Conservation (phyloP, 1,284 basidiomycete species). For the Pascua guehoae region DNA sequence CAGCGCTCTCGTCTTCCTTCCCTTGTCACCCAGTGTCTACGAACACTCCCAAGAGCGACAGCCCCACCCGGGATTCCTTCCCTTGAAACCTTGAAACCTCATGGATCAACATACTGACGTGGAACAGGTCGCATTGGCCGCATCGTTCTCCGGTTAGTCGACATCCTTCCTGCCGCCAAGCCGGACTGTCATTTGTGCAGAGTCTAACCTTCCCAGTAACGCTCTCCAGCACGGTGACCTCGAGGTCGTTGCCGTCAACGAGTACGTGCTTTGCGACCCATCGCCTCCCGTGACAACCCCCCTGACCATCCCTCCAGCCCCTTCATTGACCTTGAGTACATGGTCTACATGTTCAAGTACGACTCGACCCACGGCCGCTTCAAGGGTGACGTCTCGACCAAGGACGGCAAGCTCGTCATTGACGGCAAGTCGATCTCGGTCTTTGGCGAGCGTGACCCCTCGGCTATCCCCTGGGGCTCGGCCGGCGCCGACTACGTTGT, state of each 20-base stretch:
- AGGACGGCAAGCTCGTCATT: slow-evolving; percentile 87
- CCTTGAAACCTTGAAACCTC: not conserved
- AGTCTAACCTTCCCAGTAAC: slow-evolving; percentile 57
- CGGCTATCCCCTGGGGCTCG: slow-evolving; percentile 77
- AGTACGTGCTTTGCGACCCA: slow-evolving; percentile 57
- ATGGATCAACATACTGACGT: not conserved
- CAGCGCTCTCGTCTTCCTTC: not conserved
- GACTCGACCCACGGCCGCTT: slow-evolving; percentile 95
- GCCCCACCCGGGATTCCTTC: not conserved
- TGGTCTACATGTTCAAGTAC: slow-evolving; percentile 99
- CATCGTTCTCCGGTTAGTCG: slow-evolving; percentile 70
- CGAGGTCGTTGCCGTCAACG: slow-evolving; percentile 83
- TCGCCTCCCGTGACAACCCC: not conserved
- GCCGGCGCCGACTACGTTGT: slow-evolving; percentile 89
- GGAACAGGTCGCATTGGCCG: slow-evolving; percentile 87
- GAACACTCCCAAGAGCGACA: too few relatives aligned
- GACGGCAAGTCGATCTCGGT: slow-evolving; percentile 76
- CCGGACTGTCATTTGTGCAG: not conserved
- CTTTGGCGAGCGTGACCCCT: slow-evolving; percentile 83
- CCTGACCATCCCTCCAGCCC: slow-evolving; percentile 57
- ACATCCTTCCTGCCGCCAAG: too few relatives aligned
- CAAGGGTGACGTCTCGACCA: slow-evolving; percentile 77
- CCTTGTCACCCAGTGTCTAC: not conserved
- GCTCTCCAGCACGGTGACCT: slow-evolving; percentile 73
- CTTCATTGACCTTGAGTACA: slow-evolving; percentile 94